Evolutionary conservation across 1,284 basidiomycete genomes (phyloP).

Genomic region (Ganoderma meredithae): DNA sequence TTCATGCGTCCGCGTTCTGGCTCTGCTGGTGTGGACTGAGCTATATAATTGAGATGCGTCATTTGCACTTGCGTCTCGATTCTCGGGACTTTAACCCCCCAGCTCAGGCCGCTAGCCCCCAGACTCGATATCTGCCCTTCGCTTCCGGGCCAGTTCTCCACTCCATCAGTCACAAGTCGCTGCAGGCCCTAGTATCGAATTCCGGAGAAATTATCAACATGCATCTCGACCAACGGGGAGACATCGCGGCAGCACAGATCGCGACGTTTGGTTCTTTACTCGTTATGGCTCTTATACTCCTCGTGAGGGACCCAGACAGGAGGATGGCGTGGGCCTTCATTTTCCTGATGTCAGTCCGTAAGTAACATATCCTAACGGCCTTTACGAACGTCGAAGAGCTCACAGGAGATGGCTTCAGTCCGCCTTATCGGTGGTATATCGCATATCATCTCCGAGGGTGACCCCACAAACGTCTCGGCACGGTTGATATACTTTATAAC

Average conservation of each 20-base stretch:
- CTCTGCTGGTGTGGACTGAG: not conserved
- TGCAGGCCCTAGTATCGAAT: not conserved
- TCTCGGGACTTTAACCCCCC: not conserved
- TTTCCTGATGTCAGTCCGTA: not conserved
- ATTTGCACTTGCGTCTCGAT: not conserved
- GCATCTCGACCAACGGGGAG: conserved; percentile 27
- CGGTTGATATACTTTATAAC: conserved; percentile 60
- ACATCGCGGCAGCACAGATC: conserved; percentile 31
- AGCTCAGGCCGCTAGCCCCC: not conserved
- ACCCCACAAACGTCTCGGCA: conserved; percentile 48
- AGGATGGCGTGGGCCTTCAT: conserved; percentile 2
- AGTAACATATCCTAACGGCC: not conserved
- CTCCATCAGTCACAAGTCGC: no score
- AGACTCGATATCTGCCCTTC: not conserved
- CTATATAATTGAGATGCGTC: not conserved
- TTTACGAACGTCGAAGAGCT: not conserved
- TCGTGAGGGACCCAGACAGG: conserved; percentile 21
- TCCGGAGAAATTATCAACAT: not conserved
- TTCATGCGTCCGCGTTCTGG: not conserved
- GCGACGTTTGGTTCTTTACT: conserved; percentile 60
- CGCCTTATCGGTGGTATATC: conserved; percentile 65
- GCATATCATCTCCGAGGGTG: conserved; percentile 57
- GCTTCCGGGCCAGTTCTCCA: not conserved
- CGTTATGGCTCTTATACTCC: conserved; percentile 50
- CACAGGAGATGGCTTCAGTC: conserved; percentile 44